A percentile compares a stretch with the other conserved stretches of the same genome.
Evolutionary conservation across 1,139 yeast species (phyloP).

Genomic region (Yamadazyma taylorii): DNA sequence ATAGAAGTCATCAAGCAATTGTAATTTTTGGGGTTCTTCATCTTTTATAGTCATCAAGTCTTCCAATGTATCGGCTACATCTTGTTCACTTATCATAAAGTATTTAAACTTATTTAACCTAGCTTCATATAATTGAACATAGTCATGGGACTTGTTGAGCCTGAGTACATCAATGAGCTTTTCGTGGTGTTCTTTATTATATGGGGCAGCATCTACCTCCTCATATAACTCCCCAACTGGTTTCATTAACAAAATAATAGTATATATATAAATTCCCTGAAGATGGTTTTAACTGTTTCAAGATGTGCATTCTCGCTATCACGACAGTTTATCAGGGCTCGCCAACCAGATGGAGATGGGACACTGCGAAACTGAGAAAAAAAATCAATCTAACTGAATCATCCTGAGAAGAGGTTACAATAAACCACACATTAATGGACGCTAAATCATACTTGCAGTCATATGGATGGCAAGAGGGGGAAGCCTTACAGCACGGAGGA

Average conservation of each 20-base stretch:
- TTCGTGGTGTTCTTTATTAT: slow-evolving; percentile 19
- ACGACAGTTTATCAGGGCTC: neutral
- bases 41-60: slow-evolving; percentile 22
- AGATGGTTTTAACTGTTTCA: neutral
- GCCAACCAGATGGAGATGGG: neutral
- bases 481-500: slow-evolving; percentile 78
- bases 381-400: neutral
- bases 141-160: slow-evolving; percentile 8
- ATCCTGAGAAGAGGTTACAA: neutral
- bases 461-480: slow-evolving; percentile 92
- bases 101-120: slow-evolving; percentile 21
- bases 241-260: slow-evolving; percentile 1
- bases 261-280: slow-evolving; percentile 5
- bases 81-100: slow-evolving; percentile 22
- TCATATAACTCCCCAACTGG: slow-evolving; percentile 5
- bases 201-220: slow-evolving; percentile 17
- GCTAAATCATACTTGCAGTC: slow-evolving; percentile 69
- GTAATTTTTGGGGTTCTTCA: slow-evolving; percentile 6
- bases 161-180: slow-evolving; percentile 19
- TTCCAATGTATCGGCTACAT: slow-evolving; percentile 27
- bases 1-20: slow-evolving; percentile 21
- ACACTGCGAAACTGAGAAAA: neutral
- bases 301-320: neutral
- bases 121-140: slow-evolving; percentile 16
- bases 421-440: slow-evolving; percentile 50